phyloP scores from a whole-genome alignment of 2,329 filamentous ascomycete genomes.

The Phialophora verrucosa region DNA sequence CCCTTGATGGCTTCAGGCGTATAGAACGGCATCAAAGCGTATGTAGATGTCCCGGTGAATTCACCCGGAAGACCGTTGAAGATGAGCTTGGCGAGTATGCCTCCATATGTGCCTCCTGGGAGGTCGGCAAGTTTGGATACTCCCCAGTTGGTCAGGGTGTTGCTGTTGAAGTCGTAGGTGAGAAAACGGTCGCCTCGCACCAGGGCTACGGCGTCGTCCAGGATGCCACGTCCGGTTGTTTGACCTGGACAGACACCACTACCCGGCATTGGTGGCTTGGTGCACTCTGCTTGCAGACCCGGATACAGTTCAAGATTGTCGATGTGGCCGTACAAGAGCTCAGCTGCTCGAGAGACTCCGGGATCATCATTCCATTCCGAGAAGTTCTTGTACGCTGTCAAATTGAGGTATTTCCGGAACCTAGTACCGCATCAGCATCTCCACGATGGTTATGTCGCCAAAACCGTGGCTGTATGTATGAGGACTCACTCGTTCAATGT shows the following conservation, averaged over 20 bases:
- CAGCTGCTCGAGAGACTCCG: constrained; percentile 46
- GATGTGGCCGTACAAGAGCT: constrained; percentile 51
- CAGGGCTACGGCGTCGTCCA: constrained; percentile 56
- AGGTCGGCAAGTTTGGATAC: constrained; percentile 51
- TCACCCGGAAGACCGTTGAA: constrained; percentile 55
- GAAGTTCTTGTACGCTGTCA: constrained; percentile 47
- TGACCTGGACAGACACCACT: constrained; percentile 55
- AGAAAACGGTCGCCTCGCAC: constrained; percentile 56
- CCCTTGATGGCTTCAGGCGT: constrained; percentile 55
- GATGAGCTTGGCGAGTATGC: constrained; percentile 53
- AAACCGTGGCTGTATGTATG: constrained; percentile 31
- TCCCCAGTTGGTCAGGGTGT: constrained; percentile 58
- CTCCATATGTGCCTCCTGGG: constrained; percentile 52
- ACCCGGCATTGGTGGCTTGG: constrained; percentile 57
- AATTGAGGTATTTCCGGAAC: constrained; percentile 44
- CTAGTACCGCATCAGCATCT: constrained; percentile 10
- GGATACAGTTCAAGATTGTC: constrained; percentile 59
- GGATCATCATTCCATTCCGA: constrained; percentile 46
- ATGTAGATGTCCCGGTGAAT: constrained; percentile 57
- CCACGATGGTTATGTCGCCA: neutral
- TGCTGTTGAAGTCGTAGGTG: constrained; percentile 57
- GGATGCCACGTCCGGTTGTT: constrained; percentile 54
- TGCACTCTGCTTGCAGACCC: constrained; percentile 57
- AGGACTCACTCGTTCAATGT: constrained; percentile 55
- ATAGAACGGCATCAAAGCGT: constrained; percentile 59